phyloP scores from a whole-genome alignment of 2,329 filamentous ascomycete genomes.

The Fusarium avenaceum region DNA sequence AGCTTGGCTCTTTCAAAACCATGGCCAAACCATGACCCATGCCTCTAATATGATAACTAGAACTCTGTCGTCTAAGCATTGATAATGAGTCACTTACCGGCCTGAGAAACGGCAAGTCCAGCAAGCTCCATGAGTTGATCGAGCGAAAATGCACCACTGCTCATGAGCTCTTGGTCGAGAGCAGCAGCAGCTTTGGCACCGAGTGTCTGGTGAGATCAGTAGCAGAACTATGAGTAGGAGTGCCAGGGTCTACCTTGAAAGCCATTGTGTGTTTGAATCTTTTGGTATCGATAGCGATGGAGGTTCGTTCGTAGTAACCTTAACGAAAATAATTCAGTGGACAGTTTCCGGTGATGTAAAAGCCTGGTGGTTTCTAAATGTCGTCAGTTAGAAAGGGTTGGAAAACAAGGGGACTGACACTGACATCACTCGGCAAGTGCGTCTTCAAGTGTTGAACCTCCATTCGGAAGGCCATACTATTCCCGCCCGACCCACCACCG shows the following conservation, averaged over 20 bases:
- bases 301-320: background rate
- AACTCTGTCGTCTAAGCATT: background rate
- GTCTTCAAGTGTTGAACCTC: slow-evolving; percentile 1
- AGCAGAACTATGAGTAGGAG: slow-evolving; percentile 9
- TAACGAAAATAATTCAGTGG: background rate
- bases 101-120: slow-evolving; percentile 92
- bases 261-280: slow-evolving; percentile 51
- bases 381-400: slow-evolving; percentile 32
- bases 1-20: background rate
- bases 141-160: slow-evolving; percentile 85
- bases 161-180: slow-evolving; percentile 95
- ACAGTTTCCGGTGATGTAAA: slow-evolving; percentile 19
- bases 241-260: slow-evolving; percentile 48
- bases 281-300: slow-evolving; percentile 5
- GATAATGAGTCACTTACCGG: slow-evolving; percentile 65
- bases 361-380: slow-evolving; percentile 22
- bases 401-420: slow-evolving; percentile 37
- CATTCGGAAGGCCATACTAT: slow-evolving; percentile 14
- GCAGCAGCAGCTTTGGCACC: slow-evolving; percentile 88
- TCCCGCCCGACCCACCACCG: background rate
- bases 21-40: background rate
- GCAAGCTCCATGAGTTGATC: slow-evolving; percentile 98
- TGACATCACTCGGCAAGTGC: slow-evolving; percentile 38
- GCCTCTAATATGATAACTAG: background rate
- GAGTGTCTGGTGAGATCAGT: slow-evolving; percentile 73